These are phyloP conservation scores for Suillus sp. DNA, from an alignment of 768 basidiomycete genomes.

Conservation along the genomic window DNA sequence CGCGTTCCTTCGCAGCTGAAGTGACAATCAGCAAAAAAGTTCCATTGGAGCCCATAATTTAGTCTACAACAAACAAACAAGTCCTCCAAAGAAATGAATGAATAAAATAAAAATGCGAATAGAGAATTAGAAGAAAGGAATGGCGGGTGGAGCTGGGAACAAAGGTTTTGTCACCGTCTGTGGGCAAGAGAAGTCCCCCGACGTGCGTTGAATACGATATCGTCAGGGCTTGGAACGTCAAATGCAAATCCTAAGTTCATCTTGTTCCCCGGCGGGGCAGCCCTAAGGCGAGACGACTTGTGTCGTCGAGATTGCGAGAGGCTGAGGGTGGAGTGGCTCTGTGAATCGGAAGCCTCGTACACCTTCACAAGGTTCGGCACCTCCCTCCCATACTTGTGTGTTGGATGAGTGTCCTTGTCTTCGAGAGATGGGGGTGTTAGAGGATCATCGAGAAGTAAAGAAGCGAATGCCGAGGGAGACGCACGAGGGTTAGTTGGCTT, in stretches of 20 bases:
- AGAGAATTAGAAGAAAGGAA: constrained; percentile 10
- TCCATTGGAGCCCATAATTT: constrained; percentile 33
- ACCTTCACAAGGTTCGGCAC: constrained; percentile 30
- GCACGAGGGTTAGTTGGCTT: constrained; percentile 61
- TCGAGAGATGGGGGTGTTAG: constrained; percentile 34
- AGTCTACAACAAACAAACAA: constrained; percentile 31
- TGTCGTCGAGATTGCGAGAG: constrained; percentile 20
- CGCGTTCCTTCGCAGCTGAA: constrained; percentile 78
- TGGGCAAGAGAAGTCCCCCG: constrained; percentile 66
- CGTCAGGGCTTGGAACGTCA: constrained; percentile 89
- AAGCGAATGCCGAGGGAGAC: constrained; percentile 77
- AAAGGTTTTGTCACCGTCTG: constrained; percentile 29
- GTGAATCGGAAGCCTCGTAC: constrained; percentile 31
- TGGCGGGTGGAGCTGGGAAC: constrained; percentile 14
- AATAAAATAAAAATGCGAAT: background rate
- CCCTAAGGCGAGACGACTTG: constrained; percentile 15
- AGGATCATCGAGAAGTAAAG: constrained; percentile 63
- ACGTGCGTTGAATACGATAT: constrained; percentile 79
- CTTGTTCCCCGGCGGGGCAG: constrained; percentile 37
- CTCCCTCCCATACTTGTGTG: constrained; percentile 35
- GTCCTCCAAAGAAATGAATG: constrained; percentile 17
- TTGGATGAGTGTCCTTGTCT: constrained; percentile 39
- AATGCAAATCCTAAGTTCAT: constrained; percentile 59
- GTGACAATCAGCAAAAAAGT: constrained; percentile 41
- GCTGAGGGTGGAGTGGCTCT: constrained; percentile 32